These are phyloP conservation scores for Aspergillus nanangensis DNA, from an alignment of 495 filamentous ascomycete species.

Conservation along the genomic window DNA sequence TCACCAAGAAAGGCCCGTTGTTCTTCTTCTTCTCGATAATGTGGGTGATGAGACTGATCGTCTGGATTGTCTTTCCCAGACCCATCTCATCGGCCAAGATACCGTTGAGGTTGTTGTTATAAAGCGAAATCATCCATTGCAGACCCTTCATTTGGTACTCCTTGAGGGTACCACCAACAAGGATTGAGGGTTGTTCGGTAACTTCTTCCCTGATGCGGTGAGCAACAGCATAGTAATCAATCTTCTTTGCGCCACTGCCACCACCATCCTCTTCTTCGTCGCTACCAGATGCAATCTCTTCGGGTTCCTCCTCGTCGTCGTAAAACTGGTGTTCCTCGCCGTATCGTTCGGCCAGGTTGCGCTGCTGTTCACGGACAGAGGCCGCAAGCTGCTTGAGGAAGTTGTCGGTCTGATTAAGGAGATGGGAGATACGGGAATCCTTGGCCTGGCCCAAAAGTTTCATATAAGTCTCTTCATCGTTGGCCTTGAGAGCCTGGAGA, in stretches of 20 bases:
- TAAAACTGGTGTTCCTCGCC: conserved; percentile 57
- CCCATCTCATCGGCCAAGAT: conserved; percentile 99
- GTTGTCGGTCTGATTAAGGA: conserved; percentile 92
- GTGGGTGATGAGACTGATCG: conserved; percentile 94
- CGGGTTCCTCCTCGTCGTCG: conserved; percentile 63
- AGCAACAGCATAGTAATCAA: conserved; percentile 97
- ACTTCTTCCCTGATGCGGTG: conserved; percentile 93
- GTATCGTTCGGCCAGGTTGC: conserved; percentile 72
- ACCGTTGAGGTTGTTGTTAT: conserved; percentile 99
- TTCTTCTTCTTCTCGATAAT: conserved; percentile 95
- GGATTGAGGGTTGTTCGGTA: conserved; percentile 70
- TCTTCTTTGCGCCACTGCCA: conserved; percentile 68
- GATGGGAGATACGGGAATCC: conserved; percentile 96
- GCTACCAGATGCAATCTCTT: conserved; percentile 61
- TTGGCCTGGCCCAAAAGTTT: conserved; percentile 97
- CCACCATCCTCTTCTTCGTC: conserved; percentile 62
- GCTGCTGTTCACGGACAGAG: conserved; percentile 89
- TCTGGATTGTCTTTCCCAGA: conserved; percentile 99
- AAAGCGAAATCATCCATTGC: conserved; percentile 99
- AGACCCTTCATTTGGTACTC: conserved; percentile 98
- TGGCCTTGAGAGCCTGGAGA: conserved; percentile 96
- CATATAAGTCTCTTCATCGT: conserved; percentile 97
- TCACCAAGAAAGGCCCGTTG: conserved; percentile 90
- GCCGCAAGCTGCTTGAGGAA: conserved; percentile 93
- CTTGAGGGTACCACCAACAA: conserved; percentile 88